Evolutionary conservation across 2,329 filamentous ascomycete species (phyloP), one percentile per base, ranked within the genome.

Genomic region (Cordyceps militaris): DNA sequence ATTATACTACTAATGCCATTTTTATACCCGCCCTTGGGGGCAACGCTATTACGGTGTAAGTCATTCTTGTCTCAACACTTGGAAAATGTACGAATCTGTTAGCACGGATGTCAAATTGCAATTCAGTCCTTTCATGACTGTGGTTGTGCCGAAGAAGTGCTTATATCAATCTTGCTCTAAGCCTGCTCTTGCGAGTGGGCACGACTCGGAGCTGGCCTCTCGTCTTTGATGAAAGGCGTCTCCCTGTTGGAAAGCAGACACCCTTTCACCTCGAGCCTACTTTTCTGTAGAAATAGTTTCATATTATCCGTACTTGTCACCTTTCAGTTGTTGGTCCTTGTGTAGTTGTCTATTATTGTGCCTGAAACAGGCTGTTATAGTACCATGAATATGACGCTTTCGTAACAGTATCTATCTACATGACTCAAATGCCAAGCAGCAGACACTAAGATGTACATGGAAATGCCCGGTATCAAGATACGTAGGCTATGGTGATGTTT

Each of bases 71-170:
- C 26, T 19, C 3, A 24, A 4, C 9, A 42, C 44, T 36, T n/a
- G 52, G 26, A 34, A 7, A 13, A 19, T 48, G 24, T 44, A 14
- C 24, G 13, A 26, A 34, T 40, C 11, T 49, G 52, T 58, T 63
- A 93, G 92, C 92, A 96, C 89, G 88, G 89, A 96, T 96, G 91
- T 97, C 91, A 96, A 96, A 96, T 96, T 97, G 85, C 92, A 94
- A 93, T 88, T 79, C 83, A 83, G 86, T 85, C 86, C 73, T 73
- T 71, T 73, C 75, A 86, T 96, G 89, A 87, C 89, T 91, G 85
- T 80, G 82, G 85, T 92, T 94, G 92, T 91, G 92, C 91, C 91
- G 89, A 92, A 96, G 91, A 96, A 91, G 91, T 96, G 91, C 91
- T 94, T 83, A 95, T 80, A 94, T 81, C 69, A 73, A 85, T 72